phyloP scores from a whole-genome alignment of 2,329 filamentous ascomycete species.

The Aspergillus ochraceus region DNA sequence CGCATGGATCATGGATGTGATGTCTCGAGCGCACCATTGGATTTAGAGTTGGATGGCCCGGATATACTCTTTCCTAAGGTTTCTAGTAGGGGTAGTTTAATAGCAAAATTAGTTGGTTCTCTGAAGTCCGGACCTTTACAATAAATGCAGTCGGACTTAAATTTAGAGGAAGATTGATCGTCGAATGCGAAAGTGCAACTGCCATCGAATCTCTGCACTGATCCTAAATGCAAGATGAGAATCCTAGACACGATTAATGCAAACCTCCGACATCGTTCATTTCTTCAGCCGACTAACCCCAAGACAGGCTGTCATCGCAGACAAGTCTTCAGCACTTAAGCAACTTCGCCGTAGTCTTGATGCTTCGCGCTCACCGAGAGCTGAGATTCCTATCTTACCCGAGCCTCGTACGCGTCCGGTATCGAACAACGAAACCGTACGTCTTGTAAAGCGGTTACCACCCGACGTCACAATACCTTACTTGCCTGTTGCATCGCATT shows the following conservation, averaged over 20 bases:
- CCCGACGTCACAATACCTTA: too few species aligned
- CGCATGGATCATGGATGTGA: neutral
- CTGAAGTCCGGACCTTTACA: neutral
- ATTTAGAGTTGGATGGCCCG: neutral
- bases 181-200: too few species aligned
- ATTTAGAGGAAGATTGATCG: too few species aligned
- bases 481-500: too few species aligned
- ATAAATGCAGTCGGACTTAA: too few species aligned
- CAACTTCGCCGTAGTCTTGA: neutral
- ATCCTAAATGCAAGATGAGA: neutral
- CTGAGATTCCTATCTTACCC: conserved; percentile 25
- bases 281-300: neutral
- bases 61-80: neutral
- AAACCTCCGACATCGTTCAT: neutral
- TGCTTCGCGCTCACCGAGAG: conserved; percentile 10
- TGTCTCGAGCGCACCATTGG: too few species aligned
- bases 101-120: neutral
- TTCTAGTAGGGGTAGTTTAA: neutral
- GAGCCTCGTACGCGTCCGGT: conserved; percentile 18
- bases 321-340: neutral
- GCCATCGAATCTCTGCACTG: neutral
- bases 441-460: conserved; percentile 16
- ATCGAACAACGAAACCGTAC: conserved; percentile 4
- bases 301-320: neutral
- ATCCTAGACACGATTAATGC: neutral